Evolutionary conservation across 2,329 filamentous ascomycete species (phyloP).

Genomic region (Fusarium paranaense): DNA sequence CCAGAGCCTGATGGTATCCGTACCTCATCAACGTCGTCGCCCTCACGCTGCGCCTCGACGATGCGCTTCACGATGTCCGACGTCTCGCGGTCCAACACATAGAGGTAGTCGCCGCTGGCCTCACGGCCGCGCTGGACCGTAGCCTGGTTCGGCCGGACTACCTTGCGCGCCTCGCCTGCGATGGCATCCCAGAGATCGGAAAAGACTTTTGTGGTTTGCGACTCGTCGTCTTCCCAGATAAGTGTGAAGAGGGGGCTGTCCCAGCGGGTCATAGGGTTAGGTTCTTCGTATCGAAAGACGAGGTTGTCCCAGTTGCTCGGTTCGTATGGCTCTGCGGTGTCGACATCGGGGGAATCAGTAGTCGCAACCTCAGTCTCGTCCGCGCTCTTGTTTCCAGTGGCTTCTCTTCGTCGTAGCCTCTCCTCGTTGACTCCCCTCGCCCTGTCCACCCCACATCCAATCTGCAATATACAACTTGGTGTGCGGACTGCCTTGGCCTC

Average conservation of each 20-base stretch:
- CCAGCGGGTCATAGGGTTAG: conserved; percentile 87
- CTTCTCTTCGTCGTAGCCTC: conserved; percentile 55
- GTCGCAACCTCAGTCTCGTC: not conserved
- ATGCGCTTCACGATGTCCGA: conserved; percentile 80
- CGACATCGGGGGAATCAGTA: not conserved
- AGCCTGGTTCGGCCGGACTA: conserved; percentile 79
- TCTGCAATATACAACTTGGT: conserved; percentile 78
- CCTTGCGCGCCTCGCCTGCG: conserved; percentile 70
- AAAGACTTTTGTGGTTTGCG: conserved; percentile 66
- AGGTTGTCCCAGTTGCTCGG: conserved; percentile 79
- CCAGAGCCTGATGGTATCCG: conserved; percentile 54
- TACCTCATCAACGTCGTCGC: conserved; percentile 70
- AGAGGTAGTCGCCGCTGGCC: conserved; percentile 79
- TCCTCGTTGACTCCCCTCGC: conserved; percentile 70
- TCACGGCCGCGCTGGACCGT: conserved; percentile 74
- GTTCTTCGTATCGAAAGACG: conserved; percentile 86
- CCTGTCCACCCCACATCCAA: conserved; percentile 66
- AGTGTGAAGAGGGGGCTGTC: conserved; percentile 86
- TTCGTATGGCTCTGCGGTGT: conserved; percentile 59
- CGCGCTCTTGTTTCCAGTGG: not conserved
- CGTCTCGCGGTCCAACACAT: conserved; percentile 82
- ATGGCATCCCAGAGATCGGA: conserved; percentile 81
- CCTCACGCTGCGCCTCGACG: conserved; percentile 75
- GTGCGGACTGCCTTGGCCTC: conserved; percentile 85
- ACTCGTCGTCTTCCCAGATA: conserved; percentile 77